Evolutionary conservation across 2,329 filamentous ascomycete genomes (phyloP).

Genomic region (Aureobasidium sp.): DNA sequence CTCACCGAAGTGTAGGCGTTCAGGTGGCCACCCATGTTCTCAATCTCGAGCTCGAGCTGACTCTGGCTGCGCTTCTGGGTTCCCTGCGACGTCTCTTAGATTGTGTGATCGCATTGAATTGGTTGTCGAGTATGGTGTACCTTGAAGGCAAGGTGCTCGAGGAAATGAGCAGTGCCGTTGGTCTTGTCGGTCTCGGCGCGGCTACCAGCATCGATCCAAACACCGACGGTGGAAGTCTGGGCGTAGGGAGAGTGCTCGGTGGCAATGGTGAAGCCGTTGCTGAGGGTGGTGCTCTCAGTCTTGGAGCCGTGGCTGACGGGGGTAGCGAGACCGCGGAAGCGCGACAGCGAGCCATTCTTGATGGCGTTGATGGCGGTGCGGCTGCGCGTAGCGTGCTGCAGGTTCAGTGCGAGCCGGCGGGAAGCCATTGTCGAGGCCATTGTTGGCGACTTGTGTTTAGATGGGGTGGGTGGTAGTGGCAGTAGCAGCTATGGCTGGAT

Average conservation of each 20-base stretch:
- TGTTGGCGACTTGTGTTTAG: background rate
- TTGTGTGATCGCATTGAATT: constrained; percentile 13
- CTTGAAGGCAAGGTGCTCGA: constrained; percentile 99
- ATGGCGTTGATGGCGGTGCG: constrained; percentile 74
- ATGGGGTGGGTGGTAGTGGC: constrained; percentile 19
- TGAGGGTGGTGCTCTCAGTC: constrained; percentile 92
- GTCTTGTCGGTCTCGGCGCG: constrained; percentile 96
- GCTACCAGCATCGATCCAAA: constrained; percentile 99
- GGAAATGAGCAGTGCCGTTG: constrained; percentile 98
- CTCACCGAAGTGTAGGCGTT: constrained; percentile 99
- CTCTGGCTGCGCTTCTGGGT: constrained; percentile 91
- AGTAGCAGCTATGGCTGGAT: constrained; percentile 31
- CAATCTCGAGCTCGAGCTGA: constrained; percentile 97
- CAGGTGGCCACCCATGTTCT: constrained; percentile 99
- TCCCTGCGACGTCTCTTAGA: constrained; percentile 50
- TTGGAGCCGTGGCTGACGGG: constrained; percentile 67
- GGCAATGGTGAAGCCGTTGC: constrained; percentile 96
- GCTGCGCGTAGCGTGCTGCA: constrained; percentile 82
- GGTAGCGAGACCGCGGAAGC: constrained; percentile 83
- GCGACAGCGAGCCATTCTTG: constrained; percentile 56
- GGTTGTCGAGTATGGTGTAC: constrained; percentile 41
- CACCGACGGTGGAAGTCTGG: constrained; percentile 94
- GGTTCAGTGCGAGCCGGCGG: constrained; percentile 91
- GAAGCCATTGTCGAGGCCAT: constrained; percentile 67
- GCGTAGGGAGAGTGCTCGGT: constrained; percentile 97